phyloP scores from a whole-genome alignment of 2,329 filamentous ascomycete genomes.

The Sarocladium brachiariae region DNA sequence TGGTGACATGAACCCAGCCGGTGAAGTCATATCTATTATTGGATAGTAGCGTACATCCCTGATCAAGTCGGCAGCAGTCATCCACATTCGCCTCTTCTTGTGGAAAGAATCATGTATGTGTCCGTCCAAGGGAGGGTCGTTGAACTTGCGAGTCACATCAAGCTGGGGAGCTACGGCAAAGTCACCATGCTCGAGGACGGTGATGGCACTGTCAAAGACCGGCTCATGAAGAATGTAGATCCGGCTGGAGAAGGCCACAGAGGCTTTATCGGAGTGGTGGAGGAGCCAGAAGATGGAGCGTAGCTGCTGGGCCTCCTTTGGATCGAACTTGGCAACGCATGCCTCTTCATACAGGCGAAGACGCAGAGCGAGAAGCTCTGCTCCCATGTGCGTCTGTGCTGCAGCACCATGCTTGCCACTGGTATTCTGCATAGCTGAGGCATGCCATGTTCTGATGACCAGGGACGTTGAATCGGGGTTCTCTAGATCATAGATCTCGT shows the following conservation, averaged over 20 bases:
- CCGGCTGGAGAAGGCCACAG: slow-evolving; percentile 1
- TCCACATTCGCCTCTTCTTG: slow-evolving; percentile 6
- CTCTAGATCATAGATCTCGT: slow-evolving; percentile 12
- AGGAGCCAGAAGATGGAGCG: slow-evolving; percentile 12
- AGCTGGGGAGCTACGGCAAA: background rate
- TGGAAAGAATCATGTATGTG: background rate
- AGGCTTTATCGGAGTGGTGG: slow-evolving; percentile 10
- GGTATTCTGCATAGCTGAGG: slow-evolving; percentile 11
- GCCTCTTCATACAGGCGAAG: slow-evolving; percentile 10
- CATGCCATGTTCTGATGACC: slow-evolving; percentile 10
- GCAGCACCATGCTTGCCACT: slow-evolving; percentile 11
- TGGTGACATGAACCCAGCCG: too few relatives aligned
- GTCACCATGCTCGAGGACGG: background rate
- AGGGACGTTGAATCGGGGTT: slow-evolving; percentile 10
- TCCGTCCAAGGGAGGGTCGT: background rate
- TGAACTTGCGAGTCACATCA: background rate
- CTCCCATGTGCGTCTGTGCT: slow-evolving; percentile 9
- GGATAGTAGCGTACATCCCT: background rate
- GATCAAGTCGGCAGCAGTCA: background rate
- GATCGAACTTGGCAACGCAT: background rate
- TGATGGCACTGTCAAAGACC: background rate
- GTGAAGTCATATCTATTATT: background rate
- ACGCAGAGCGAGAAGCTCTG: slow-evolving; percentile 7
- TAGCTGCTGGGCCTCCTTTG: slow-evolving; percentile 10
- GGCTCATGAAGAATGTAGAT: slow-evolving; percentile 3